Evolutionary conservation across 257 asterid species (phyloP).

Genomic region (Salvia splendens): DNA sequence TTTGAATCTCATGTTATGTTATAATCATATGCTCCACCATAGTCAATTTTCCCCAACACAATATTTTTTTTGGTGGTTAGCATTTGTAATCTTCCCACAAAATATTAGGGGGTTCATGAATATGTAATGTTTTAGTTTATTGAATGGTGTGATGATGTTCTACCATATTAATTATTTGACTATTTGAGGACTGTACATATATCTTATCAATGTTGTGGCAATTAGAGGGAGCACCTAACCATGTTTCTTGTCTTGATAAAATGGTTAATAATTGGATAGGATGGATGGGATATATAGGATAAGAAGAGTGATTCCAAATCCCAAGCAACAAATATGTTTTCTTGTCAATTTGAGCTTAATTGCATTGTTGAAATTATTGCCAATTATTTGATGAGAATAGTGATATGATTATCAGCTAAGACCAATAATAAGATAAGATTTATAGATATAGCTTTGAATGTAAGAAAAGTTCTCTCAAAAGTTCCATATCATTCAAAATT

Average conservation of each 20-base stretch:
- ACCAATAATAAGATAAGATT: slow-evolving; percentile 3
- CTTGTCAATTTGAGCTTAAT: slow-evolving; percentile 13
- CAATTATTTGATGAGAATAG: slow-evolving; percentile 26
- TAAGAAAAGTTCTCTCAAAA: background rate
- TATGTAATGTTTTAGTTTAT: background rate
- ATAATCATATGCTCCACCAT: slow-evolving; percentile 33
- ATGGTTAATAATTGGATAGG: slow-evolving; percentile 29
- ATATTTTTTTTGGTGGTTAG: slow-evolving; percentile 22
- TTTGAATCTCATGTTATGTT: slow-evolving; percentile 24
- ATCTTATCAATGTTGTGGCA: background rate
- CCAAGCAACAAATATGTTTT: slow-evolving; percentile 23
- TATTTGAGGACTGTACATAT: background rate
- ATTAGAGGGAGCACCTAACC: slow-evolving; percentile 27
- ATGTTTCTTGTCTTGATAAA: slow-evolving; percentile 28
- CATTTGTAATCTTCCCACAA: slow-evolving; percentile 13
- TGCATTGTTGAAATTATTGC: slow-evolving; percentile 27
- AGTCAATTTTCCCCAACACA: slow-evolving; percentile 24
- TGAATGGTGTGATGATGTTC: background rate
- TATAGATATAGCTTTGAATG: background rate
- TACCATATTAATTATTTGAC: slow-evolving; percentile 2
- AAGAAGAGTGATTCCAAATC: slow-evolving; percentile 1
- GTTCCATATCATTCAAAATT: background rate
- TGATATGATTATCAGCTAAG: background rate
- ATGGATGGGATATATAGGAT: slow-evolving; percentile 11
- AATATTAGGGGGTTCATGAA: background rate